phyloP scores from a whole-genome alignment of 2,329 filamentous ascomycete species.

The Colletotrichum salicis region DNA sequence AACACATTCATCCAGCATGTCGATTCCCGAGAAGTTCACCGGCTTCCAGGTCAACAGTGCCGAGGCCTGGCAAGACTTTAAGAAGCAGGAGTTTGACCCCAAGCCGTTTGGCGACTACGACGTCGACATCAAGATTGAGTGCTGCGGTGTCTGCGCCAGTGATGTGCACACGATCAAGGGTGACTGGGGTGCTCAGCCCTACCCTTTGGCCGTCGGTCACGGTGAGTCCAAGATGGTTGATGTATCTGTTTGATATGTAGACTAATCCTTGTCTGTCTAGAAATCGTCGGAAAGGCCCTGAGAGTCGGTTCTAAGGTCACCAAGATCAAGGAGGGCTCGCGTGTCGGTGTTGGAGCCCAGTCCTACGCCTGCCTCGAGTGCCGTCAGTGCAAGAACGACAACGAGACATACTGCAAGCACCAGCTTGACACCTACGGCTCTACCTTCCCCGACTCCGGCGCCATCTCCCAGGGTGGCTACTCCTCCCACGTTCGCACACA shows the following conservation, averaged over 20 bases:
- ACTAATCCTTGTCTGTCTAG: conserved; percentile 44
- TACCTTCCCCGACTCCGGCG: conserved; percentile 68
- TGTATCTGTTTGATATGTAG: neutral
- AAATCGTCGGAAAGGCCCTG: conserved; percentile 76
- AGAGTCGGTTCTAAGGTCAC: conserved; percentile 74
- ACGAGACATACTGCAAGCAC: conserved; percentile 75
- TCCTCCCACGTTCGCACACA: conserved; percentile 76
- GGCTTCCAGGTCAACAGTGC: conserved; percentile 69
- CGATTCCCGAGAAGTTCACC: conserved; percentile 68
- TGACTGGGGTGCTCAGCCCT: conserved; percentile 73
- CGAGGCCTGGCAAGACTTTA: conserved; percentile 67
- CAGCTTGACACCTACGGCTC: conserved; percentile 70
- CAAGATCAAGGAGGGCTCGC: conserved; percentile 68
- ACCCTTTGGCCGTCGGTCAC: conserved; percentile 75
- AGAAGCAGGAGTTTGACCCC: conserved; percentile 80
- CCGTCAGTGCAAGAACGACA: conserved; percentile 72
- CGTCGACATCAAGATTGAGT: conserved; percentile 87
- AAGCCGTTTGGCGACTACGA: conserved; percentile 90
- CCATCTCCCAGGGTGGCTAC: conserved; percentile 71
- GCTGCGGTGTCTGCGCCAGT: conserved; percentile 80
- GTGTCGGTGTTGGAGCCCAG: conserved; percentile 77
- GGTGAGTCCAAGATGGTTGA: conserved; percentile 49
- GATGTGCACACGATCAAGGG: conserved; percentile 78
- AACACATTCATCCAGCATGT: conserved; percentile 49
- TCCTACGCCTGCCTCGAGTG: conserved; percentile 73